Base-by-base conservation (phyloP, 1,284 basidiomycete genomes). In the Xerocomus amazonicus region DNA sequence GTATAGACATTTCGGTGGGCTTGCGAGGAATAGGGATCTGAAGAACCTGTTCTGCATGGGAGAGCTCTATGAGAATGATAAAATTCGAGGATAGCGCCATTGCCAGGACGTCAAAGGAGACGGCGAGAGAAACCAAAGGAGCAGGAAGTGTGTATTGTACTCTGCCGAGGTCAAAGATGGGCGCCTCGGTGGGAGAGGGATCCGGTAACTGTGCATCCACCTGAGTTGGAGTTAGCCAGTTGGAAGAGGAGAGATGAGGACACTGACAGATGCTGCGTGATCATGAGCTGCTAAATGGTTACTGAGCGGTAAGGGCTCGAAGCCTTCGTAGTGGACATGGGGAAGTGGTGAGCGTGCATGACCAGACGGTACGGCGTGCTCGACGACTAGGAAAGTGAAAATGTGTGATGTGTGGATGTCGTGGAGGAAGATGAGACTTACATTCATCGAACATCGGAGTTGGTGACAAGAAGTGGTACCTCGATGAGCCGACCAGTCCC, bases 111-210 rank as follows among this genome's bases (percentile, higher is more conserved):
- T 96, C 93, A 43, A 89, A 92, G 52, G 85, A 86, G 48, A 94
- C 88, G 16, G 83, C 85, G 40, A 97, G 80, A 44, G 84, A 81
- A 33, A 90, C 70, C 23, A 97, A 78, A 17, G 86, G 78, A 2
- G 91, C 88, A 16, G 92, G 87, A 32, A 93, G 86, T 2, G 87
- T 81, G 66, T 90, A 94, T 70, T 97, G 94, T 9, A 97, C 92
- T 55, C 84, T 79, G 43, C 85, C 88, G 14, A 95, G 80, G 53
- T 90, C 85, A 71, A 95, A 94, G 56, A 94, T 79, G 9, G 90
- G 86, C 9, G 78, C 70, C 12, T 76, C 70, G 6, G 69, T 60
- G 7, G 68, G 55, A 33, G 60, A 53, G 46, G 63, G 53, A 43
- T 54, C 59, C 34, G 68, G 64, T 49, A 70, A 65, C 56, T 71